Conservation (phyloP, 768 basidiomycete genomes). For the Hypholoma sublateritium region DNA sequence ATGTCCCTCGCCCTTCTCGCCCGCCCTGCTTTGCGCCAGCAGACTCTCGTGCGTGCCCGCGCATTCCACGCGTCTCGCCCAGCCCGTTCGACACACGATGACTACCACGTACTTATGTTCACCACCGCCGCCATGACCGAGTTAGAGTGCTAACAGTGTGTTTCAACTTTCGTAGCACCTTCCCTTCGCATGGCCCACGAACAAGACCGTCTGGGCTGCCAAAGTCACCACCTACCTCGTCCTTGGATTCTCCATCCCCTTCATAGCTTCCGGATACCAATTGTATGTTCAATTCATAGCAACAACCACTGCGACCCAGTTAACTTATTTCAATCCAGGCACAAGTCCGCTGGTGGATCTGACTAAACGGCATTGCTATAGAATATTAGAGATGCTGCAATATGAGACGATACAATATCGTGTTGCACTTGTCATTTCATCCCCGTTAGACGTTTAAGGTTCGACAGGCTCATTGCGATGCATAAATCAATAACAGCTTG, state of each 20-base stretch:
- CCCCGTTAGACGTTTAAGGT: too few species aligned
- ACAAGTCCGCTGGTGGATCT: slow-evolving; percentile 37
- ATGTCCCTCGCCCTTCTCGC: slow-evolving; percentile 45
- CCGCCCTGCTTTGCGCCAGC: slow-evolving; percentile 41
- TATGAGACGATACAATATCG: too few species aligned
- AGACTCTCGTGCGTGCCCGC: slow-evolving; percentile 30
- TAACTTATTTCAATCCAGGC: slow-evolving; percentile 29
- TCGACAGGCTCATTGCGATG: too few species aligned
- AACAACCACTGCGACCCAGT: not conserved
- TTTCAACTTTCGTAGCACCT: slow-evolving; percentile 50
- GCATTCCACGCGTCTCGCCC: slow-evolving; percentile 39
- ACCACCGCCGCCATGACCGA: not conserved
- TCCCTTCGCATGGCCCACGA: slow-evolving; percentile 55
- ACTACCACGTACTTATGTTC: slow-evolving; percentile 52
- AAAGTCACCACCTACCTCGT: slow-evolving; percentile 50
- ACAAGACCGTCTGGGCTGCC: slow-evolving; percentile 45
- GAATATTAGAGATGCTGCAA: not conserved
- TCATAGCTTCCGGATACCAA: slow-evolving; percentile 60
- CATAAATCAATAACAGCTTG: too few species aligned
- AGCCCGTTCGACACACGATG: slow-evolving; percentile 48
- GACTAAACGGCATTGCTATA: slow-evolving; percentile 10
- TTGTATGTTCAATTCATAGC: slow-evolving; percentile 49
- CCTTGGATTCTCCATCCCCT: slow-evolving; percentile 66
- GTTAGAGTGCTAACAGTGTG: slow-evolving; percentile 1
- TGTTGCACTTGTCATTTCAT: too few species aligned